Evolutionary conservation across 345 rosid species (phyloP).

Genomic region (Trapa incisa): DNA sequence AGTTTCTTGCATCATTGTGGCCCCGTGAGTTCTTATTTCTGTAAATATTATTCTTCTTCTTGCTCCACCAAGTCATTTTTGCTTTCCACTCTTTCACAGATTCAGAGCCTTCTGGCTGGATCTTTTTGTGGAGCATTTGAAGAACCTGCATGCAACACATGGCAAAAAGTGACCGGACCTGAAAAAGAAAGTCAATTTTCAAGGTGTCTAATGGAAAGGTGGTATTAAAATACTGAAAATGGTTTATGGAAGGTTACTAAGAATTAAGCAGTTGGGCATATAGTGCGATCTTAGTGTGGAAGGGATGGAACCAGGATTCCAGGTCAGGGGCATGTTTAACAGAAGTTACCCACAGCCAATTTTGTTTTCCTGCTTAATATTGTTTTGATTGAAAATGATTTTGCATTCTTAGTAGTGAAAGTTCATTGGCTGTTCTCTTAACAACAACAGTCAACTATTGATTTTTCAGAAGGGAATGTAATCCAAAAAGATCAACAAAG

Average conservation of each 20-base stretch:
- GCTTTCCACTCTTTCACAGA: conserved; percentile 16
- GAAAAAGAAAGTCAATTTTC: no score
- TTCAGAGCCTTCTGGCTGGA: conserved; percentile 52
- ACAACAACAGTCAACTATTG: background rate
- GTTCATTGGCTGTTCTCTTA: no score
- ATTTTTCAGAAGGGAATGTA: background rate
- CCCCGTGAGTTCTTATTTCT: conserved; percentile 12
- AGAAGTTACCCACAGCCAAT: background rate
- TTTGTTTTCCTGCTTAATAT: background rate
- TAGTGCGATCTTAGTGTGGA: background rate
- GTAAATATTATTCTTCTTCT: conserved; percentile 3
- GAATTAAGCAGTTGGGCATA: background rate
- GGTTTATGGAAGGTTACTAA: background rate
- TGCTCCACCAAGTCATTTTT: conserved; percentile 6
- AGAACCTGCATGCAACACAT: conserved; percentile 43
- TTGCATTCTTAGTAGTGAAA: no score
- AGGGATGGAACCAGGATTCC: background rate
- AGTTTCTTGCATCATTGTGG: conserved; percentile 19
- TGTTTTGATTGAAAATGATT: background rate
- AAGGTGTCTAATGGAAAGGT: no score
- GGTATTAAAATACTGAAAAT: background rate
- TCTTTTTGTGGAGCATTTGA: conserved; percentile 55
- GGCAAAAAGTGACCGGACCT: background rate
- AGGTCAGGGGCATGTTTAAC: background rate
- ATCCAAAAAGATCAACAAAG: background rate